Evolutionary conservation across 2,329 filamentous ascomycete species (phyloP).

Genomic region (Fusarium devonianum): DNA sequence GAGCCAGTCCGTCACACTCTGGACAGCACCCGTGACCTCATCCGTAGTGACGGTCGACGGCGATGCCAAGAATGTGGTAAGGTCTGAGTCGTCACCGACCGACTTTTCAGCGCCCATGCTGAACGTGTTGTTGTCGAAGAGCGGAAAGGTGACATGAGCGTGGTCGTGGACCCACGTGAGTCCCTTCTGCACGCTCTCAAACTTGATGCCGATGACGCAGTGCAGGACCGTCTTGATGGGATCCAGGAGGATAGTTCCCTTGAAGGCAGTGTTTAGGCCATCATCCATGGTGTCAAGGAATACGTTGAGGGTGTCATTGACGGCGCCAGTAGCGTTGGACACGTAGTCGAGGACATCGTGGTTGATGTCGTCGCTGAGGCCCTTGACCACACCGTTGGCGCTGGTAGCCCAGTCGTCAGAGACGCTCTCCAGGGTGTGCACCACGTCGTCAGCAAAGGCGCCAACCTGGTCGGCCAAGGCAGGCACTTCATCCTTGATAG

Average conservation of each 20-base stretch:
- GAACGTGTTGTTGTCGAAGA: conserved; percentile 81
- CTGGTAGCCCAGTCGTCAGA: conserved; percentile 79
- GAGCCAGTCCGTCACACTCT: conserved; percentile 72
- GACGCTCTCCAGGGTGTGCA: conserved; percentile 73
- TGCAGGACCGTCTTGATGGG: conserved; percentile 82
- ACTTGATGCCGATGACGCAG: conserved; percentile 88
- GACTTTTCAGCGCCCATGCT: conserved; percentile 75
- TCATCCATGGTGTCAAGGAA: conserved; percentile 81
- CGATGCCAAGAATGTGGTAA: conserved; percentile 78
- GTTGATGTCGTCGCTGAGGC: conserved; percentile 81
- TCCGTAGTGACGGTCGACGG: conserved; percentile 77
- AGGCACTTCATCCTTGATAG: conserved; percentile 78
- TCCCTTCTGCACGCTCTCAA: conserved; percentile 82
- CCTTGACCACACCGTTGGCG: conserved; percentile 75
- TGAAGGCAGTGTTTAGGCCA: conserved; percentile 79
- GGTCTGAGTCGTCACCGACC: conserved; percentile 63
- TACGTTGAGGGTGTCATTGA: conserved; percentile 84
- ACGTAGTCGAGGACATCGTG: conserved; percentile 87
- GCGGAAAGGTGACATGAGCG: conserved; percentile 81
- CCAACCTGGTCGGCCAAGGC: conserved; percentile 77
- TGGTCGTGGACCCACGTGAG: conserved; percentile 94
- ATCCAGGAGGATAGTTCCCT: conserved; percentile 78
- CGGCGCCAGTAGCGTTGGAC: conserved; percentile 77
- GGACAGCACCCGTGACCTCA: conserved; percentile 79
- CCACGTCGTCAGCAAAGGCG: conserved; percentile 79